Percentiles rank a stretch among this genome's conserved stretches.
Conservation (phyloP, 108 stramenopile species). For the Cyclostephanos invisitatus region DNA sequence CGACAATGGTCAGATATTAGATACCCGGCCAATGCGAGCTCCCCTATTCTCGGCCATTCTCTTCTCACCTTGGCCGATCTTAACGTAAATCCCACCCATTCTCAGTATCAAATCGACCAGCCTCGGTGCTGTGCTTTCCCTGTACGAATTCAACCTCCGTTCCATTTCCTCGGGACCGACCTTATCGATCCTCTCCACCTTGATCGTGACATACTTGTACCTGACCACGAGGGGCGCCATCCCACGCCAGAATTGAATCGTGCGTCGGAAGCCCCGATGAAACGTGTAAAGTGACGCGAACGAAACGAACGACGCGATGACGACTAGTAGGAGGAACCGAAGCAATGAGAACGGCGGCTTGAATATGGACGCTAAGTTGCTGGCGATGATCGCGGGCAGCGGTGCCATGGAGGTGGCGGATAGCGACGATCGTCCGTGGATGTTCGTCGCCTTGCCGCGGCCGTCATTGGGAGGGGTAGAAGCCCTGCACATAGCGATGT, state of each 20-base stretch:
- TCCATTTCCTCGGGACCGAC: conserved; percentile 34
- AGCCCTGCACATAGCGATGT: neutral
- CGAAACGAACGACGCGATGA: conserved; percentile 10
- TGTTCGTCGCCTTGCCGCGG: neutral
- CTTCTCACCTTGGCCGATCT: conserved; percentile 56
- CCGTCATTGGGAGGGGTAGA: neutral
- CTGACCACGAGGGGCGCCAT: conserved; percentile 32
- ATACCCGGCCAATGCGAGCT: neutral
- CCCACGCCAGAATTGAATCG: conserved; percentile 48
- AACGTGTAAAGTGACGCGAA: conserved; percentile 41
- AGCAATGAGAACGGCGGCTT: conserved; percentile 18
- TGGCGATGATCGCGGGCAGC: conserved; percentile 20
- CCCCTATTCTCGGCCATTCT: neutral
- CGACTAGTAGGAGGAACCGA: conserved; percentile 5
- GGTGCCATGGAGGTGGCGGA: conserved; percentile 4
- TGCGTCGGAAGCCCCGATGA: conserved; percentile 47
- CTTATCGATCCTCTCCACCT: conserved; percentile 24
- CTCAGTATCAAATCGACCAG: conserved; percentile 51
- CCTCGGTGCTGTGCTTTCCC: conserved; percentile 27
- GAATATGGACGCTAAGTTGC: neutral
- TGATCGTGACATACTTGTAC: conserved; percentile 30
- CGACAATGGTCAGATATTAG: neutral
- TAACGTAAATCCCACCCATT: conserved; percentile 78
- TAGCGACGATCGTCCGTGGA: neutral
- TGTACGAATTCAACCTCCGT: conserved; percentile 32